Percentiles rank a stretch among this genome's conserved stretches.
Evolutionary conservation across 805 yeast genomes (phyloP).

Genomic region (Candida boleticola): DNA sequence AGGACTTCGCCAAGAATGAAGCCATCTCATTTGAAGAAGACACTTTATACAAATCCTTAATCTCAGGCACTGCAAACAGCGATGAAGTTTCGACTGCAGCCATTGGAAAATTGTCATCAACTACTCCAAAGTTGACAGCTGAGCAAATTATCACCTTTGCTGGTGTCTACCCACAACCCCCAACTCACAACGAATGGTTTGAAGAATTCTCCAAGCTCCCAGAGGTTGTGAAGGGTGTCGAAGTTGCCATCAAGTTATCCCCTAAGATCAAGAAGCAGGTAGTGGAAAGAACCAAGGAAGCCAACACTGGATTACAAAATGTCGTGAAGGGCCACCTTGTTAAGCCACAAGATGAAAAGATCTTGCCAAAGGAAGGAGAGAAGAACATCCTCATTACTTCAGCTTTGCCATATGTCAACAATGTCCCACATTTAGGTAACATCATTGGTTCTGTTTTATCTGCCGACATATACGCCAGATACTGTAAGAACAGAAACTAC

Average conservation of each 20-base stretch:
- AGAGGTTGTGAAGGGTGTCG: slow-evolving; percentile 45
- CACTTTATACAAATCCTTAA: slow-evolving; percentile 38
- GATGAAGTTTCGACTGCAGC: slow-evolving; percentile 14
- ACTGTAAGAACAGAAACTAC: slow-evolving; percentile 82
- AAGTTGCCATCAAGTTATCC: slow-evolving; percentile 46
- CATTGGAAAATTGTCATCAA: slow-evolving; percentile 6
- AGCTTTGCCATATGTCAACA: slow-evolving; percentile 96
- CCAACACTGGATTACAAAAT: slow-evolving; percentile 39
- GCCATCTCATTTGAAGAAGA: slow-evolving; percentile 45
- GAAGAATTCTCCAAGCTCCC: slow-evolving; percentile 34
- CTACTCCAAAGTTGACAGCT: slow-evolving; percentile 32
- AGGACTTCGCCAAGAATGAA: slow-evolving; percentile 40
- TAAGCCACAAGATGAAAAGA: slow-evolving; percentile 24
- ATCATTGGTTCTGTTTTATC: slow-evolving; percentile 91
- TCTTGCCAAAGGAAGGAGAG: slow-evolving; percentile 63
- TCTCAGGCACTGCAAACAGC: slow-evolving; percentile 17
- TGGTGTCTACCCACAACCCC: slow-evolving; percentile 47
- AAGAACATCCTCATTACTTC: slow-evolving; percentile 88
- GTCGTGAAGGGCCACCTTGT: slow-evolving; percentile 31
- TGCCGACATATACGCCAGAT: slow-evolving; percentile 92
- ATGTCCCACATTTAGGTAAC: slow-evolving; percentile 98
- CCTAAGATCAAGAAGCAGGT: slow-evolving; percentile 18
- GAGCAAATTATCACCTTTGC: slow-evolving; percentile 60
- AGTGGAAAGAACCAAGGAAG: slow-evolving; percentile 33
- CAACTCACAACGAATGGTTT: slow-evolving; percentile 40